phyloP scores from a whole-genome alignment of 2,329 filamentous ascomycete genomes.

The Pseudopithomyces chartarum region DNA sequence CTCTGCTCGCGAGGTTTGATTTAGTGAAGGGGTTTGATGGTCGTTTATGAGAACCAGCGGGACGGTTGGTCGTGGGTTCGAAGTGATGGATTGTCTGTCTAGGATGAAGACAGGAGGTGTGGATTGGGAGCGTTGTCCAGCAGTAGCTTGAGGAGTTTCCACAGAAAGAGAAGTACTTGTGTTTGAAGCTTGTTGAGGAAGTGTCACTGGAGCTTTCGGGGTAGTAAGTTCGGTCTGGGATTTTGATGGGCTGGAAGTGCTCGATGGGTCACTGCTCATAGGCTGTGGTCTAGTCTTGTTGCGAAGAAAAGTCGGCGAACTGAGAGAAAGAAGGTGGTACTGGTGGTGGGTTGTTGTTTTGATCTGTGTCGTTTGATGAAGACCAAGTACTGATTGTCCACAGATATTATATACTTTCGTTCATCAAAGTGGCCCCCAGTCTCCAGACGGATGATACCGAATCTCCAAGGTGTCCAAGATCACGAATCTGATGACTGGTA shows the following conservation, averaged over 20 bases:
- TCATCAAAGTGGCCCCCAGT: conserved; percentile 16
- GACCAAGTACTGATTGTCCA: conserved; percentile 9
- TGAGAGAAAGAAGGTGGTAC: neutral
- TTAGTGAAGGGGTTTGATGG: conserved; percentile 10
- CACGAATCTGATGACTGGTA: conserved; percentile 30
- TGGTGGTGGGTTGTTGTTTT: conserved; percentile 7
- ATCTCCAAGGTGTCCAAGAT: conserved; percentile 17
- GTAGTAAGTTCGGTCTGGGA: conserved; percentile 9
- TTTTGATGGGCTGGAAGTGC: conserved; percentile 30
- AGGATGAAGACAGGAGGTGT: conserved; percentile 6
- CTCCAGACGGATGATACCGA: conserved; percentile 11
- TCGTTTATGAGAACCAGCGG: conserved; percentile 27
- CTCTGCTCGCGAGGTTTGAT: conserved; percentile 11
- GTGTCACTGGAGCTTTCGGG: conserved; percentile 14
- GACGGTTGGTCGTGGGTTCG: conserved; percentile 8
- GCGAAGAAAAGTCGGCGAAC: neutral
- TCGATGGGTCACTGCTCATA: conserved; percentile 30
- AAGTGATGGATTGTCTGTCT: neutral
- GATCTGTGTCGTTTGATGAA: conserved; percentile 16
- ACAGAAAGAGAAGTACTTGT: conserved; percentile 11
- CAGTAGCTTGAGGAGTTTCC: conserved; percentile 28
- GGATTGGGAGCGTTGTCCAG: conserved; percentile 19
- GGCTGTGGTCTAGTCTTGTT: conserved; percentile 4
- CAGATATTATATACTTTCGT: conserved; percentile 32
- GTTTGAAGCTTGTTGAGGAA: conserved; percentile 13